Percentiles rank a stretch among this genome's conserved stretches.
Conservation (phyloP, 2,329 filamentous ascomycete genomes). For the Emmonsiellopsis sp. region DNA sequence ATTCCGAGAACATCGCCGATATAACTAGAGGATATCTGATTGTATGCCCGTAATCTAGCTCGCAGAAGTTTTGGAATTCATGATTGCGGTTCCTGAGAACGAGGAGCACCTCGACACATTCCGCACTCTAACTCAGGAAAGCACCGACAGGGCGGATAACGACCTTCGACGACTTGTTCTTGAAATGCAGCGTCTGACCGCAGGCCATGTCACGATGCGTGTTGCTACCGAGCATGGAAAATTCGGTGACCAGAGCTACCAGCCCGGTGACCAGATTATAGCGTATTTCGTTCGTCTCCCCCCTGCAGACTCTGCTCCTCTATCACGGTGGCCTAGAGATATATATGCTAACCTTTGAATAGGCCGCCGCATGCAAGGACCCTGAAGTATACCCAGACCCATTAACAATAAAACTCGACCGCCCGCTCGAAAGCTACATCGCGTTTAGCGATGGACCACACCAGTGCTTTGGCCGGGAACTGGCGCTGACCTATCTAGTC, state of each 20-base stretch:
- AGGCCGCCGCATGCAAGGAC: slow-evolving; percentile 25
- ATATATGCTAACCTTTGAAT: slow-evolving; percentile 8
- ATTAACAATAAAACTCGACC: slow-evolving; percentile 33
- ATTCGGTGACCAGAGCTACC: slow-evolving; percentile 31
- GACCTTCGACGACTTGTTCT: slow-evolving; percentile 12
- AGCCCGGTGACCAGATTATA: slow-evolving; percentile 32
- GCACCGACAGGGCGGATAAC: slow-evolving; percentile 20
- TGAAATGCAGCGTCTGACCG: slow-evolving; percentile 14
- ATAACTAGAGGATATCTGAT: background rate
- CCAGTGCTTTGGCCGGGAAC: slow-evolving; percentile 35
- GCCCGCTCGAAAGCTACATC: slow-evolving; percentile 29
- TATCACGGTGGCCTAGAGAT: too few species aligned
- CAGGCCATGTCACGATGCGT: slow-evolving; percentile 29
- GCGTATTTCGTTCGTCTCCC: slow-evolving; percentile 19
- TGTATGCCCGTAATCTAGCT: slow-evolving; percentile 20
- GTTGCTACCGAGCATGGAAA: slow-evolving; percentile 24
- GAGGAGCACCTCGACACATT: slow-evolving; percentile 34
- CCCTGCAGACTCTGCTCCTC: background rate
- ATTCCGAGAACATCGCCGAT: background rate
- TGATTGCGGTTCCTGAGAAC: slow-evolving; percentile 29
- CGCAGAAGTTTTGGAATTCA: slow-evolving; percentile 35
- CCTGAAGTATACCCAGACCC: slow-evolving; percentile 26
- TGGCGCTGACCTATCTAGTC: slow-evolving; percentile 30
- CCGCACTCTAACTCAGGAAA: slow-evolving; percentile 25
- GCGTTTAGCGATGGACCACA: slow-evolving; percentile 40